These are phyloP conservation scores for Drosera capensis DNA, from an alignment of 148 eudicot species.

Conservation along the genomic window DNA sequence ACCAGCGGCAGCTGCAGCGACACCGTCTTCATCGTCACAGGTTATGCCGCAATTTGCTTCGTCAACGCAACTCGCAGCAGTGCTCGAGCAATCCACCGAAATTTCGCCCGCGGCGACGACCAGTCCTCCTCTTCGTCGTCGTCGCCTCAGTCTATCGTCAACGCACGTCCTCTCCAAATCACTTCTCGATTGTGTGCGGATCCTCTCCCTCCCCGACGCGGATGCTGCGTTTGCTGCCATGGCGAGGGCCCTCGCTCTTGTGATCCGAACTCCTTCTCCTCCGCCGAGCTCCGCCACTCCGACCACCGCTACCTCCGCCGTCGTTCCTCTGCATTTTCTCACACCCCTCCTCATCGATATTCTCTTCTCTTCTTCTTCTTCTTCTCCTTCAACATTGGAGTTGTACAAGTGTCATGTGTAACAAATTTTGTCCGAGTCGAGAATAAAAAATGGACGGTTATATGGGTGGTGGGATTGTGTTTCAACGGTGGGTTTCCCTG, in stretches of 20 bases:
- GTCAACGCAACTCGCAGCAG: background rate
- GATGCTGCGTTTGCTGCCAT: background rate
- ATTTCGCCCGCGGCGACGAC: background rate
- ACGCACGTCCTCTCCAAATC: constrained; percentile 8
- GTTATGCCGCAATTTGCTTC: constrained; percentile 2
- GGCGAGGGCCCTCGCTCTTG: constrained; percentile 7
- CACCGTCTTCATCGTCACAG: constrained; percentile 1
- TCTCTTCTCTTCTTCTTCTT: no score
- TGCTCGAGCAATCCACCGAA: background rate
- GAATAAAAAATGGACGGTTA: no score
- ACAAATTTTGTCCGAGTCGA: no score
- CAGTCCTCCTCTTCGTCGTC: background rate
- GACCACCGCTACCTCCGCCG: constrained; percentile 4
- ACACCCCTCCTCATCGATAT: background rate
- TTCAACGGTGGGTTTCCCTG: no score
- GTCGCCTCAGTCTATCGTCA: background rate
- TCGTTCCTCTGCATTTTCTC: constrained; percentile 13
- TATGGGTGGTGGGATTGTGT: no score
- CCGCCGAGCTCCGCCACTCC: constrained; percentile 3
- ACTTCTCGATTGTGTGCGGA: constrained; percentile 12
- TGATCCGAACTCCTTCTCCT: constrained; percentile 3
- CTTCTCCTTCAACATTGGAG: no score
- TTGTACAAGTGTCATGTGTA: no score
- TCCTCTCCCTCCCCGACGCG: background rate
- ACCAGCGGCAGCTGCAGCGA: constrained; percentile 5